Base-by-base conservation (phyloP, 164 flowering plant species). In the Aristolochia contorta region DNA sequence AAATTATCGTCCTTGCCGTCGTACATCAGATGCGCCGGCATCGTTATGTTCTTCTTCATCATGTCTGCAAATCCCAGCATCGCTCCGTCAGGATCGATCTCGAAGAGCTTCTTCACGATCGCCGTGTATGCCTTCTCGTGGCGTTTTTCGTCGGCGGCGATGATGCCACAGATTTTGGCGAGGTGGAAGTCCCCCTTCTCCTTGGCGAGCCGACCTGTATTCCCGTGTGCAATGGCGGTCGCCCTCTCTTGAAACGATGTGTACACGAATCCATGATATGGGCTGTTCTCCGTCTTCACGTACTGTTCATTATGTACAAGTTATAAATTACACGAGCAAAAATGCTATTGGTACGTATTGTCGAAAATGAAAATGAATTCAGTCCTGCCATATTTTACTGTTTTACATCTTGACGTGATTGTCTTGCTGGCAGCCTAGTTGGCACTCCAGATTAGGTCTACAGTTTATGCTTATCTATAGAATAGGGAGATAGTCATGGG, bases 161-260 rank as follows among this genome's bases (percentile, higher is more conserved):
- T 83, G 12, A 62, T 82, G n/a, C 92, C 92, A 64, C 88, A 85
- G 16, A 85, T 74, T 61, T 83, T 83, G 21, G 91, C 91, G 64
- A 85, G 66, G 60, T 83, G 78, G 23, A 79, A 3, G 76, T 83
- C 86, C 43, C 91, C 88, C 25, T 80, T 68, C 47, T 80, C 79
- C 74, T 77, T 77, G 21, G 85, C 85, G 27, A 21, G 81, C 63
- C 81, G 61, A 13, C 79, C 85, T 3, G 89, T 85, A 81, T 83
- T 85, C 21, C 91, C 91, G 61, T 83, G 89, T 21, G 91, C 83
- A 58, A 85, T 69, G 58, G 78, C 78, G 32, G 91, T 83, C 6
- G 88, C 91, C 55, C 91, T 72, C 72, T 85, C 91, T 63, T 85
- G 92, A 71, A 85, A 85, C 14, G 92, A 85, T 2, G 92, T 85